Evolutionary conservation across 163 green algal species (phyloP), one percentile per base, ranked within the genome.

Genomic region (Scenedesmus sp.): DNA sequence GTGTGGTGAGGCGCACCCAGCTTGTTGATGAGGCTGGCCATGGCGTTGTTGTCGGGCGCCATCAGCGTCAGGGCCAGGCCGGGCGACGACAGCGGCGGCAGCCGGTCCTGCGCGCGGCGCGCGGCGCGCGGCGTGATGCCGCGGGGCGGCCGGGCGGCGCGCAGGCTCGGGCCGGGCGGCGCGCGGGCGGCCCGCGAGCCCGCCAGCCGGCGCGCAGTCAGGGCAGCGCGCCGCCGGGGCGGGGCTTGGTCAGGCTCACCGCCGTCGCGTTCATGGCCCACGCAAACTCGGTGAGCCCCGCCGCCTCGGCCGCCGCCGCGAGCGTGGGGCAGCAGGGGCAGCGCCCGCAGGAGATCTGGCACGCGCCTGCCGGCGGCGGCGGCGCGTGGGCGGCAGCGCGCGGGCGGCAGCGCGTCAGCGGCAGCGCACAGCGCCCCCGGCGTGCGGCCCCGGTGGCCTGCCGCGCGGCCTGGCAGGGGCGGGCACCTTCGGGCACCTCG

Each of bases 271-370:
- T 60, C 60, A 60, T 75, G 29, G 58, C 75, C 75, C 75, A 82
- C 13, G 36, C 22, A 20, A 82, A 77, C 51, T 84, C 84, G 4
- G 77, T 63, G 22, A 75, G 44, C 5, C 67, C 66, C 4, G 56
- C 58, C 2, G 64, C 36, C 26, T 29, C 24, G 42, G 67, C 50
- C 20, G 87, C 81, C 2, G 70, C 24, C 0, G 77, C 70, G 20
- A 92, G 63, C 28, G 54, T 86, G 22, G 60, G 26, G 44, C 86
- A 89, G 82, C 87, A 92, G 36, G 18, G 0, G 69, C 87, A 92
- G 56, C 80, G 75, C 1, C 85, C 85, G 57, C 87, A 92, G 31
- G 80, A 86, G 36, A 88, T 86, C 63, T 90, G 83, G 67, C 87
- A 90, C 77, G 85, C 85, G 50, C 78, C 85, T 86, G 53, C 34